Conservation (phyloP, 179 eudicot genomes). For the Kewa caespitosa region DNA sequence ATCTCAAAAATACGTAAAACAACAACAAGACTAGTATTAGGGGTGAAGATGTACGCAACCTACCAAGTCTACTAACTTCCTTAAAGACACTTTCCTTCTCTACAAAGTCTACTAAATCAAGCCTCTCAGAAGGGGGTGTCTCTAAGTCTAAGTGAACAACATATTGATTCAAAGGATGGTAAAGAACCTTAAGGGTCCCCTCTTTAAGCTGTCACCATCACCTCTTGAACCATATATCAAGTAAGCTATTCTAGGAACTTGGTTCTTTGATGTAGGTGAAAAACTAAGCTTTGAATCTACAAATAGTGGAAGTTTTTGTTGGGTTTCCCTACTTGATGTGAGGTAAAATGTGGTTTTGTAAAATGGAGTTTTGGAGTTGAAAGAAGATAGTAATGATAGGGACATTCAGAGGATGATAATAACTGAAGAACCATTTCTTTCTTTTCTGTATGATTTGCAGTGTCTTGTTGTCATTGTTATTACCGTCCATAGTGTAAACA, state of each 20-base stretch:
- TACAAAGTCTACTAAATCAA: conserved; percentile 56
- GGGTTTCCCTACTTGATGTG: conserved; percentile 14
- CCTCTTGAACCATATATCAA: conserved; percentile 78
- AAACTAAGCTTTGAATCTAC: conserved; percentile 57
- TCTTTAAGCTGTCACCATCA: conserved; percentile 57
- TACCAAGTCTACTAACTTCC: conserved; percentile 63
- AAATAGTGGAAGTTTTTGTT: no score
- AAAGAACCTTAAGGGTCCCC: conserved; percentile 64
- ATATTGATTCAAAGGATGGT: conserved; percentile 69
- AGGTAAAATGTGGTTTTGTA: conserved; percentile 23
- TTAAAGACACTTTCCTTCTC: conserved; percentile 45
- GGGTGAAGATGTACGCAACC: no score
- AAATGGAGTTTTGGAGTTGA: conserved; percentile 41
- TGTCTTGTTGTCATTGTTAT: conserved; percentile 12
- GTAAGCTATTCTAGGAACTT: conserved; percentile 63
- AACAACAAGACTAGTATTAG: background rate
- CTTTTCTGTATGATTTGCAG: conserved; percentile 34
- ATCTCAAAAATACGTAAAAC: background rate
- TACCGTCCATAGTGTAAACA: no score
- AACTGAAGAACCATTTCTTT: conserved; percentile 46
- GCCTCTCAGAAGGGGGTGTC: conserved; percentile 53
- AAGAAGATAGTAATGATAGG: conserved; percentile 36
- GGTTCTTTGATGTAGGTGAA: conserved; percentile 30
- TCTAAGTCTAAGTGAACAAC: conserved; percentile 70
- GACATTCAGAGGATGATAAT: conserved; percentile 37